phyloP scores from a whole-genome alignment of 2,329 filamentous ascomycete genomes.

The Ceratocystis cubensis region DNA sequence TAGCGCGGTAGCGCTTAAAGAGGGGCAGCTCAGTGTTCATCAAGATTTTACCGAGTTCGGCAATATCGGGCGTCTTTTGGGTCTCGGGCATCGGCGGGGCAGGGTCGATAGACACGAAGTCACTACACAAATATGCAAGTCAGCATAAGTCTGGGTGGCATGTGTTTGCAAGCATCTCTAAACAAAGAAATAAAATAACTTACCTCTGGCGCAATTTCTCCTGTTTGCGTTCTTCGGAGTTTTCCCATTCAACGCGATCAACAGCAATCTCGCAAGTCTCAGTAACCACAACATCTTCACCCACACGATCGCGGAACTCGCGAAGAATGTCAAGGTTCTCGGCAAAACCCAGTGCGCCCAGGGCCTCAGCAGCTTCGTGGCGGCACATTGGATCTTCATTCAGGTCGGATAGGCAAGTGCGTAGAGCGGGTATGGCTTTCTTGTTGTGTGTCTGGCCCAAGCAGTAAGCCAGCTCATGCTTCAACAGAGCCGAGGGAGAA shows the following conservation, averaged over 20 bases:
- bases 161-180: conserved; percentile 15
- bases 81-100: conserved; percentile 73
- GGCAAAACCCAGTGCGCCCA: conserved; percentile 71
- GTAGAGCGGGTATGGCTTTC: conserved; percentile 60
- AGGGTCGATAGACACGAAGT: conserved; percentile 91
- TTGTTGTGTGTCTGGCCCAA: conserved; percentile 77
- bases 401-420: conserved; percentile 60
- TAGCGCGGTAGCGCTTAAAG: conserved; percentile 89
- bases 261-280: conserved; percentile 98
- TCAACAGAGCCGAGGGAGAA: conserved; percentile 78
- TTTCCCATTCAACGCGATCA: conserved; percentile 87
- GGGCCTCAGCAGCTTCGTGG: conserved; percentile 89
- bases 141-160: conserved; percentile 23
- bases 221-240: conserved; percentile 53
- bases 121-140: conserved; percentile 41
- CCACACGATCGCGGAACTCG: conserved; percentile 58
- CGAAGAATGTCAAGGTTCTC: conserved; percentile 62
- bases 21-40: conserved; percentile 69
- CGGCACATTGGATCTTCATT: conserved; percentile 89
- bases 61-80: conserved; percentile 46
- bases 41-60: conserved; percentile 61
- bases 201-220: conserved; percentile 78
- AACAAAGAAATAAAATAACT: conserved; percentile 22
- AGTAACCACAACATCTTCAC: conserved; percentile 67
- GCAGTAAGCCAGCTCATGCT: conserved; percentile 96